Conservation (phyloP, 2,329 filamentous ascomycete genomes). For the Hypocrella siamensis region DNA sequence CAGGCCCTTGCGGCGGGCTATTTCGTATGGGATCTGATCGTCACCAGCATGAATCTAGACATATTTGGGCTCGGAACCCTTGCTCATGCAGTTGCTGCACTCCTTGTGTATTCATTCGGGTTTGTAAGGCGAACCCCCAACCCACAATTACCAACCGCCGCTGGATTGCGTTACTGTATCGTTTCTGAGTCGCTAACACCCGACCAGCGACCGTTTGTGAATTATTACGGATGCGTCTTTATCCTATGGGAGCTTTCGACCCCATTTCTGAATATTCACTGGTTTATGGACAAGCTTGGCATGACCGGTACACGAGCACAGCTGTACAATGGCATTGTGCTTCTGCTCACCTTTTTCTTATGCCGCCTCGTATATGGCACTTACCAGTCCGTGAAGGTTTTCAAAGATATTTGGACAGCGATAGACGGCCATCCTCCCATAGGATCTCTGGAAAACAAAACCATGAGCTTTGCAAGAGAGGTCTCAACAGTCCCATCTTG, state of each 20-base stretch:
- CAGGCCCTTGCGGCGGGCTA: conserved; percentile 67
- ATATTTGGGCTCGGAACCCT: conserved; percentile 66
- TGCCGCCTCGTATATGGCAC: conserved; percentile 67
- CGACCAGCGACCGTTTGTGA: conserved; percentile 60
- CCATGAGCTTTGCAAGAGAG: conserved; percentile 29
- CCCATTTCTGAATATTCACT: conserved; percentile 77
- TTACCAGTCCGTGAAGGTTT: conserved; percentile 53
- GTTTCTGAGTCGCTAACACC: not conserved
- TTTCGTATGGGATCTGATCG: conserved; percentile 67
- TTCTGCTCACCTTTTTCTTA: conserved; percentile 60
- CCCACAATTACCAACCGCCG: not conserved
- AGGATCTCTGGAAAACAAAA: conserved; percentile 7
- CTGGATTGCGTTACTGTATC: no score
- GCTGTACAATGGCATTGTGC: conserved; percentile 60
- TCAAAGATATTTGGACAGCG: conserved; percentile 51
- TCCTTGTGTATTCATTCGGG: conserved; percentile 60
- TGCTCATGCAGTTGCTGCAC: conserved; percentile 59
- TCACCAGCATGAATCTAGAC: conserved; percentile 51
- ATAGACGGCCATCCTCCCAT: conserved; percentile 21
- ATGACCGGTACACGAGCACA: conserved; percentile 62
- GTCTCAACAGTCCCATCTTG: conserved; percentile 46
- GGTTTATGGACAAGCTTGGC: conserved; percentile 78
- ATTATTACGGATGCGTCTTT: conserved; percentile 68
- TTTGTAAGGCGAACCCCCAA: conserved; percentile 46
- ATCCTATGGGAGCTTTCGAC: conserved; percentile 80